Evolutionary conservation across 2,329 filamentous ascomycete species (phyloP).

Genomic region (Raffaelea ambrosiae): DNA sequence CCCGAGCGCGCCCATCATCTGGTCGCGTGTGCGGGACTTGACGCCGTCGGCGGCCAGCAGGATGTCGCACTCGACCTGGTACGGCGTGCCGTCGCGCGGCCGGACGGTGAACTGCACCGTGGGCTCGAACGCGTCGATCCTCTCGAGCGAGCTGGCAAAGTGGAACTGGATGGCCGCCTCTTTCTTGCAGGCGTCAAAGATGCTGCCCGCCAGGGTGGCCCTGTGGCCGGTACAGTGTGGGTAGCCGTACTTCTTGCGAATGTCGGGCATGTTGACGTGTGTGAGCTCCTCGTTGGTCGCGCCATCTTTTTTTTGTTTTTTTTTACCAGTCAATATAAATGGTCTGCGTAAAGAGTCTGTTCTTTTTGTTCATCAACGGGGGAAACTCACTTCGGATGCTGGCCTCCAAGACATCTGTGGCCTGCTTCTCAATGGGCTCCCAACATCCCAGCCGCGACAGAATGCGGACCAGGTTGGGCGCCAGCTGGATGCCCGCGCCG

Average conservation of each 20-base stretch:
- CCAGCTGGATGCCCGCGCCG: slow-evolving; percentile 75
- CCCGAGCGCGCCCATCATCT: slow-evolving; percentile 45
- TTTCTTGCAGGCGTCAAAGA: slow-evolving; percentile 61
- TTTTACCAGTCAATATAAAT: background rate
- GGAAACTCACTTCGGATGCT: slow-evolving; percentile 55
- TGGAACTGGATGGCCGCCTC: slow-evolving; percentile 58
- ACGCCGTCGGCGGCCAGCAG: slow-evolving; percentile 47
- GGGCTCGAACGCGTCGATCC: slow-evolving; percentile 50
- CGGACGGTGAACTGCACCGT: background rate
- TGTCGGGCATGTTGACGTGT: slow-evolving; percentile 60
- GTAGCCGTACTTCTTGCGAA: slow-evolving; percentile 60
- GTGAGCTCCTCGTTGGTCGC: slow-evolving; percentile 60
- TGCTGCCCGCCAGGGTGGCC: slow-evolving; percentile 57
- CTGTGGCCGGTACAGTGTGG: slow-evolving; percentile 77
- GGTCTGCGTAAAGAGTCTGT: background rate
- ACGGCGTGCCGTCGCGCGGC: background rate
- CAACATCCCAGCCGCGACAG: slow-evolving; percentile 66
- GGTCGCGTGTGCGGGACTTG: slow-evolving; percentile 39
- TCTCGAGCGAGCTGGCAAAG: slow-evolving; percentile 49
- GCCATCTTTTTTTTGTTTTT: too few species aligned
- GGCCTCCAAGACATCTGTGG: slow-evolving; percentile 61
- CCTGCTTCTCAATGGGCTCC: slow-evolving; percentile 60
- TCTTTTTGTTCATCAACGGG: too few species aligned
- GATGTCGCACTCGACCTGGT: slow-evolving; percentile 40
- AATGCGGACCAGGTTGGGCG: slow-evolving; percentile 72